A percentile compares a stretch with the other conserved stretches of the same genome.
phyloP scores from a whole-genome alignment of 129 eudicot genomes.

The Dittrichia graveolens region DNA sequence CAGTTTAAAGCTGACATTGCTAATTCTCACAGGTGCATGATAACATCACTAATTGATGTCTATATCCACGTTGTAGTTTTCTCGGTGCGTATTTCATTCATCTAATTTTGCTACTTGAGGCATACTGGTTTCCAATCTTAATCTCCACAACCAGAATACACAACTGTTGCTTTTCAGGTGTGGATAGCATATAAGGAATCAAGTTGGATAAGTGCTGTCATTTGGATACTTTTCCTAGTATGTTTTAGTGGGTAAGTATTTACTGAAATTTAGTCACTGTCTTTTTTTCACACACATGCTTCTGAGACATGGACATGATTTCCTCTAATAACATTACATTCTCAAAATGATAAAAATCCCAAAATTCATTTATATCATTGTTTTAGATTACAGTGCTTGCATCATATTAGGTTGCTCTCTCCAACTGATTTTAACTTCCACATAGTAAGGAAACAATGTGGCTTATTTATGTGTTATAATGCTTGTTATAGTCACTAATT shows the following conservation, averaged over 20 bases:
- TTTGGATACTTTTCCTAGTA: slow-evolving; percentile 2
- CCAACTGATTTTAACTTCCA: no score
- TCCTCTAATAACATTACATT: neutral
- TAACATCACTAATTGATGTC: neutral
- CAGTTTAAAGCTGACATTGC: neutral
- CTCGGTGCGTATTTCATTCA: neutral
- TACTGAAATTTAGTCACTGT: neutral
- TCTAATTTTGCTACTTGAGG: neutral
- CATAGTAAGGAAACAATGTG: no score
- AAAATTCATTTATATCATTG: neutral
- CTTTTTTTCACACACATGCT: neutral
- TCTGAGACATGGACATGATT: neutral
- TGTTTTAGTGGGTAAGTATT: slow-evolving; percentile 8
- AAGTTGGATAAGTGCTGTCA: neutral
- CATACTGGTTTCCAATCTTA: no score
- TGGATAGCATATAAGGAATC: slow-evolving; percentile 15
- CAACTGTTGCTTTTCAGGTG: neutral
- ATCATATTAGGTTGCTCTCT: no score
- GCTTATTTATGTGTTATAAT: no score
- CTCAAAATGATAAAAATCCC: neutral
- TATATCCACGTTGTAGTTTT: slow-evolving; percentile 10
- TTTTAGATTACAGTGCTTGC: no score
- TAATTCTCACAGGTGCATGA: slow-evolving; percentile 4
- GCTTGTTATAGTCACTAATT: no score
- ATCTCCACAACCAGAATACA: no score